Evolutionary conservation across 169 alveolate species (phyloP).

Genomic region (Plasmodium ovale): DNA sequence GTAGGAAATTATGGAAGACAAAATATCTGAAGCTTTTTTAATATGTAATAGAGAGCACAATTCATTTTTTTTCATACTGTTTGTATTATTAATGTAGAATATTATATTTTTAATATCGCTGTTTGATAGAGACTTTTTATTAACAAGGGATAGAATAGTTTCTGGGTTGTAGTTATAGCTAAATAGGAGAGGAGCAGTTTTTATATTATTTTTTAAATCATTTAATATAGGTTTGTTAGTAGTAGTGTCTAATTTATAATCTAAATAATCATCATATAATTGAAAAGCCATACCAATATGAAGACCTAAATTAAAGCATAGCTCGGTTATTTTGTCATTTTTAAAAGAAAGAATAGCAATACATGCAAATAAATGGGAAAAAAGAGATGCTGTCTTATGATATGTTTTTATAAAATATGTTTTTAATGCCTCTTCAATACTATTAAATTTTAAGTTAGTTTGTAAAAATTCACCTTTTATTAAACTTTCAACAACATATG

Average conservation of each 20-base stretch:
- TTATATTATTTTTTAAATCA: slow-evolving; percentile 85
- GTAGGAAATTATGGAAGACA: slow-evolving; percentile 25
- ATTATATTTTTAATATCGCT: slow-evolving; percentile 39
- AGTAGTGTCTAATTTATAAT: slow-evolving; percentile 75
- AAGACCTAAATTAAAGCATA: slow-evolving; percentile 86
- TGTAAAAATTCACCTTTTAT: slow-evolving; percentile 79
- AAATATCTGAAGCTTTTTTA: slow-evolving; percentile 59
- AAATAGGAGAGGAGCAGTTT: slow-evolving; percentile 85
- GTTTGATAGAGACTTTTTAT: slow-evolving; percentile 25
- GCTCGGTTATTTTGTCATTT: slow-evolving; percentile 70
- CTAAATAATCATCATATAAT: slow-evolving; percentile 89
- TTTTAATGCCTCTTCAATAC: slow-evolving; percentile 79
- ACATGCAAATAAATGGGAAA: slow-evolving; percentile 71
- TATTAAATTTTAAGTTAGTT: slow-evolving; percentile 12
- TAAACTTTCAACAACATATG: slow-evolving; percentile 83
- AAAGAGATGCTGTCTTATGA: slow-evolving; percentile 85
- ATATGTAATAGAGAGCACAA: slow-evolving; percentile 61
- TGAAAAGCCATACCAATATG: slow-evolving; percentile 92
- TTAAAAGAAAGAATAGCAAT: slow-evolving; percentile 60
- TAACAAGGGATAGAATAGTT: slow-evolving; percentile 31
- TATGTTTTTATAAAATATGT: slow-evolving; percentile 80
- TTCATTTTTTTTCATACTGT: slow-evolving; percentile 71
- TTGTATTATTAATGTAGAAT: slow-evolving; percentile 36
- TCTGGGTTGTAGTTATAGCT: slow-evolving; percentile 44
- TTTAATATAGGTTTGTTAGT: slow-evolving; percentile 89